These are phyloP conservation scores for Lactuca sativa DNA, from an alignment of 129 eudicot species.

Conservation along the genomic window DNA sequence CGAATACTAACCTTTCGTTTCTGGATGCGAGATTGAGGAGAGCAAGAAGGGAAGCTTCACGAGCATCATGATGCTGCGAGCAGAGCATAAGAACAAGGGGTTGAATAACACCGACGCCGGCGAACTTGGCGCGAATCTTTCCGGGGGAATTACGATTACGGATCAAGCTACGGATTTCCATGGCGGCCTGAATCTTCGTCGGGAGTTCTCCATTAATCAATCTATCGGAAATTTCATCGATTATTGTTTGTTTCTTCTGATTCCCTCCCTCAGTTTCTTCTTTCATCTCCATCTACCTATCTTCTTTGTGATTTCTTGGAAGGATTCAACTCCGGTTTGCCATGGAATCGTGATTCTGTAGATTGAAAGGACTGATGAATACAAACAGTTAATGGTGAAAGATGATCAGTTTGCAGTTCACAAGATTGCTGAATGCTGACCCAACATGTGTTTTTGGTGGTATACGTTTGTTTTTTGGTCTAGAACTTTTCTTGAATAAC, in stretches of 20 bases:
- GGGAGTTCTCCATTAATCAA: slow-evolving; percentile 43
- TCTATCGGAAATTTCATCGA: slow-evolving; percentile 44
- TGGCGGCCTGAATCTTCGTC: slow-evolving; percentile 61
- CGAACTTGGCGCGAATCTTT: slow-evolving; percentile 53
- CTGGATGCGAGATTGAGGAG: slow-evolving; percentile 72
- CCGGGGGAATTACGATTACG: slow-evolving; percentile 55
- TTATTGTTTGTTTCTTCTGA: slow-evolving; percentile 36
- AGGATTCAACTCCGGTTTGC: not conserved
- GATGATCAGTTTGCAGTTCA: not conserved
- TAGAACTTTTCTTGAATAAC: not conserved
- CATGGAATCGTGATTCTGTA: slow-evolving; percentile 1
- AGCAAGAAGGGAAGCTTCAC: slow-evolving; percentile 68
- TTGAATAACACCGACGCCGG: slow-evolving; percentile 64
- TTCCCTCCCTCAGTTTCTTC: slow-evolving; percentile 33
- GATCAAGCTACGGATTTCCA: slow-evolving; percentile 56
- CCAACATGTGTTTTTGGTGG: not conserved
- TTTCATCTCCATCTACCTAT: slow-evolving; percentile 4
- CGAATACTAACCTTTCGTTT: slow-evolving; percentile 49
- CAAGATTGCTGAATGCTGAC: not conserved
- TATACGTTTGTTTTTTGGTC: not conserved
- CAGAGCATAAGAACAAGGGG: slow-evolving; percentile 64
- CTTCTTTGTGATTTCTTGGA: not conserved
- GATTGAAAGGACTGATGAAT: slow-evolving; percentile 10
- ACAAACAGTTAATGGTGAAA: slow-evolving; percentile 13
- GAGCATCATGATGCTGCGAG: slow-evolving; percentile 36